Evolutionary conservation across 768 basidiomycete genomes (phyloP), one percentile per base, ranked within the genome.

Genomic region (Amanita pallidorosea): DNA sequence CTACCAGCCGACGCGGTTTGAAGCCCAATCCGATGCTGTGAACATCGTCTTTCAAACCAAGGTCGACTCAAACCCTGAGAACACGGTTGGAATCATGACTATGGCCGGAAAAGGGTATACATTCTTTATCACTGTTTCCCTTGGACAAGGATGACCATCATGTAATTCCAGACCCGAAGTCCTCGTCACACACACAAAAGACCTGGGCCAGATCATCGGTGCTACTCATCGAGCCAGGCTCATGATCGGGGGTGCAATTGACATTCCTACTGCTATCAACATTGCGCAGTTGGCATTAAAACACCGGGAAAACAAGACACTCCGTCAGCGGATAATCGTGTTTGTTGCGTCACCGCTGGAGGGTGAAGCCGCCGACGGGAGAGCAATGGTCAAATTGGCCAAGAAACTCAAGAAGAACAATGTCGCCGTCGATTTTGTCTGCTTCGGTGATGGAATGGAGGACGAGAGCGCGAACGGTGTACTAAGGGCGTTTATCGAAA

Each of bases 391-490:
- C 57, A 85, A 83, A 63, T 78, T 99, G 33, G 96, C 94, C 8
- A 96, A 94, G 75, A 96, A 92, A 67, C 74, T 99, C 55, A 97
- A 97, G 76, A 99, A 99, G 83, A 98, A 98, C 66, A 99, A 97
- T 59, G 92, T 99, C 38, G 89, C 94, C 1, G 77, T 98, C 22
- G 96, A 99, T 66, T 73, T 98, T 46, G 72, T 98, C 25, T 79
- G 79, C 5, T 97, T 91, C 65, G 95, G 95, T 1, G 94, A 95
- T 58, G 88, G 82, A 5, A 87, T 93, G 41, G 86, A 85, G 61
- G 50, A 37, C 7, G 50, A 36, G 34, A n/a, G 41, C 5, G 17
- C 22, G 17, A 31, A 45, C 23, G 50, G 35, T 17, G 50, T 90
- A 50, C 72, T 99, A 54, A 77, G 73, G 59, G 75, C 82, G 4